Evolutionary conservation across 345 rosid genomes (phyloP).

Genomic region (Syzygium aqueum): DNA sequence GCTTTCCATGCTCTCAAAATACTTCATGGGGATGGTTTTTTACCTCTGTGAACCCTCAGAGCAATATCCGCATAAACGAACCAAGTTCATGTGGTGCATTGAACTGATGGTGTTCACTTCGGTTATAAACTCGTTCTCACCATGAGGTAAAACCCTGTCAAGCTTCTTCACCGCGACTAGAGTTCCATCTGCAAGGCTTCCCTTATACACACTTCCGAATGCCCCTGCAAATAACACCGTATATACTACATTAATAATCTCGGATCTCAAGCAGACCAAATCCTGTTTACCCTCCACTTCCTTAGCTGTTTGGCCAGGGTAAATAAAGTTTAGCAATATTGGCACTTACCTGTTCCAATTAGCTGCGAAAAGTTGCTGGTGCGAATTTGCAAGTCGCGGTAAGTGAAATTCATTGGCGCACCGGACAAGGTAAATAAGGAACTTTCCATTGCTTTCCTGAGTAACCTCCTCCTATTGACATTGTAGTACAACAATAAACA

Average conservation of each 20-base stretch:
- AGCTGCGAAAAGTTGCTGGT: conserved; percentile 61
- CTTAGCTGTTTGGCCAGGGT: background rate
- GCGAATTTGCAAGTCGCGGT: conserved; percentile 56
- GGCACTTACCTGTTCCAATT: conserved; percentile 41
- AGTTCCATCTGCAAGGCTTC: conserved; percentile 40
- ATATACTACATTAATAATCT: background rate
- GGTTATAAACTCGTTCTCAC: conserved; percentile 57
- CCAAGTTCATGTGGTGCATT: conserved; percentile 81
- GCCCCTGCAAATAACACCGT: conserved; percentile 29
- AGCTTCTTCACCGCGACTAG: conserved; percentile 66
- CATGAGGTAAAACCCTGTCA: conserved; percentile 58
- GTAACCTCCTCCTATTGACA: conserved; percentile 37
- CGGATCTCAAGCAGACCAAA: background rate
- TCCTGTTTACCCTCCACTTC: background rate
- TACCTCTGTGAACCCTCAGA: conserved; percentile 49
- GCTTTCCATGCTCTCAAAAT: background rate
- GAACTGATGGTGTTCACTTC: conserved; percentile 80
- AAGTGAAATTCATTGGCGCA: conserved; percentile 57
- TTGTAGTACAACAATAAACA: conserved; percentile 56
- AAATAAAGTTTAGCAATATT: background rate
- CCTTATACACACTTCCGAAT: conserved; percentile 73
- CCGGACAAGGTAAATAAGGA: conserved; percentile 43
- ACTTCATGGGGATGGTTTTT: background rate
- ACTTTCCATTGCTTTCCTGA: conserved; percentile 45
- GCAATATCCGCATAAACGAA: conserved; percentile 70